Conservation (phyloP, 129 eudicot genomes). For the Pulicaria dysenterica region DNA sequence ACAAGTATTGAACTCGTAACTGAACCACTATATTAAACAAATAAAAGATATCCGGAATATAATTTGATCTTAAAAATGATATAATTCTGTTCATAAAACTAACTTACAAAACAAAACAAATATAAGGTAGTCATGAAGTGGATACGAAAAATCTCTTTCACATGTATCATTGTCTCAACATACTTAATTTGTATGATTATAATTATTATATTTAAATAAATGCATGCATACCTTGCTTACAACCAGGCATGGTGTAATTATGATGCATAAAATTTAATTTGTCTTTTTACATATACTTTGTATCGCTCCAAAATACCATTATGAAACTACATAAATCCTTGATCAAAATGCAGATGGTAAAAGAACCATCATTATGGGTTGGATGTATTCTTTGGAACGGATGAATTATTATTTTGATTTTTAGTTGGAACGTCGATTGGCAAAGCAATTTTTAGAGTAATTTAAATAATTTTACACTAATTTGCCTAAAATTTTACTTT, state of each 20-base stretch:
- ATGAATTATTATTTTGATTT: too few relatives aligned
- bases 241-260: neutral
- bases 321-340: neutral
- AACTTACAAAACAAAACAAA: neutral
- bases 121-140: neutral
- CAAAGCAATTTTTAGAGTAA: too few relatives aligned
- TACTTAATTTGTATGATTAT: neutral
- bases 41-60: too few relatives aligned
- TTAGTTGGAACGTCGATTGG: too few relatives aligned
- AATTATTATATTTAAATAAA: slow-evolving; percentile 3
- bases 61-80: too few relatives aligned
- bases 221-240: slow-evolving; percentile 4
- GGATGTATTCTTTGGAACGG: too few relatives aligned
- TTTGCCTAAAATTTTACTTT: too few relatives aligned
- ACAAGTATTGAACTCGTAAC: too few relatives aligned
- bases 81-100: neutral
- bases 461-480: too few relatives aligned
- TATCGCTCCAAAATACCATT: slow-evolving; percentile 9
- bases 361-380: too few relatives aligned
- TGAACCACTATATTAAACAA: too few relatives aligned
- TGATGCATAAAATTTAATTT: neutral
- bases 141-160: neutral
- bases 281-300: neutral
- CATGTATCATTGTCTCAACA: neutral
- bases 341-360: too few relatives aligned